A percentile compares a stretch with the other conserved stretches of the same genome.
Conservation (phyloP, 768 basidiomycete genomes). For the Agaricus sinodeliciosus region DNA sequence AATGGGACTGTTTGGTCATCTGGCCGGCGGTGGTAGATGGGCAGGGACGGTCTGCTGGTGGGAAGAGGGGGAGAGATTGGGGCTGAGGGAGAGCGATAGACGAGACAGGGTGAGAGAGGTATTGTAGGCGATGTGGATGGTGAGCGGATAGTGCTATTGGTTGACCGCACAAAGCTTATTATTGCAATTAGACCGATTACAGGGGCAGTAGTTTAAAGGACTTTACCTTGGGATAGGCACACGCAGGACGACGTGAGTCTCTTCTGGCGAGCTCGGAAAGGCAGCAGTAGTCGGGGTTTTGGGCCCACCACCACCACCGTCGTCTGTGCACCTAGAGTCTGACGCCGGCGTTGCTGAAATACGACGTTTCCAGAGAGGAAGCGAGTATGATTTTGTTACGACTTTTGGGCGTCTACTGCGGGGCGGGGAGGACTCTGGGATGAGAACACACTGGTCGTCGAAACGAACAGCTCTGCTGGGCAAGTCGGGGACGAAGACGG, state of each 20-base stretch:
- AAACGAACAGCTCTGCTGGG: conserved; percentile 48
- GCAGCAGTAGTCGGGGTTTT: conserved; percentile 8
- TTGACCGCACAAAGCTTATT: conserved; percentile 9
- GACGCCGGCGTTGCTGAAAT: neutral
- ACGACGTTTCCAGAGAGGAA: conserved; percentile 51
- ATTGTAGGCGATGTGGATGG: conserved; percentile 22
- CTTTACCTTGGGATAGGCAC: conserved; percentile 56
- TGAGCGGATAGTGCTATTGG: conserved; percentile 25
- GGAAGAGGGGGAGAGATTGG: conserved; percentile 13
- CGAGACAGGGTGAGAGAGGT: conserved; percentile 46
- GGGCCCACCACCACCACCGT: conserved; percentile 4
- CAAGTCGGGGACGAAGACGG: conserved; percentile 10
- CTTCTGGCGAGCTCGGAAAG: conserved; percentile 20
- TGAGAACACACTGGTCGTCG: conserved; percentile 66
- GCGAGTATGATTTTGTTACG: conserved; percentile 57
- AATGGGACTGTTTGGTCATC: conserved; percentile 54
- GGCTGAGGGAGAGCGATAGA: conserved; percentile 32
- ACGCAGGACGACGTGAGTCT: conserved; percentile 47
- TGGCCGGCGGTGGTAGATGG: conserved; percentile 26
- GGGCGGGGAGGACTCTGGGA: conserved; percentile 45
- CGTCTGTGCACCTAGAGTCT: conserved; percentile 1
- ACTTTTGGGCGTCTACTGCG: conserved; percentile 38
- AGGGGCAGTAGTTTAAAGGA: neutral
- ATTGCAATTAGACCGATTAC: neutral
- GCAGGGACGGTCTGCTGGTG: conserved; percentile 25